phyloP scores from a whole-genome alignment of 495 filamentous ascomycete genomes.

The Alectoria sarmentosa region DNA sequence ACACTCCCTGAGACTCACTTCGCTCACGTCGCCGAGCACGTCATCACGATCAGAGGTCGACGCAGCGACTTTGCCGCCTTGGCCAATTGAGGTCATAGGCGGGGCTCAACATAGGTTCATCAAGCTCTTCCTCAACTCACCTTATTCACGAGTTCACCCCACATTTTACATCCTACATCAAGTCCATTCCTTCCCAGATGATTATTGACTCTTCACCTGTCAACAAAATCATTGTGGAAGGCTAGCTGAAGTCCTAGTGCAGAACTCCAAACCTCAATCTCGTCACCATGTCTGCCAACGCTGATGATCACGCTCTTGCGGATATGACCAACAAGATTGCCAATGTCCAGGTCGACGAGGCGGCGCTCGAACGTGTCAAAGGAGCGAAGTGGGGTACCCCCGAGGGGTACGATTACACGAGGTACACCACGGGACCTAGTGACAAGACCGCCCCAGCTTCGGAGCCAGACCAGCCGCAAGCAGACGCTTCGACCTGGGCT shows the following conservation, averaged over 20 bases:
- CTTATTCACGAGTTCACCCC: too few relatives aligned
- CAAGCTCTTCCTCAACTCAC: background rate
- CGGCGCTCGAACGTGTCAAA: conserved; percentile 31
- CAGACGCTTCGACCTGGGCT: conserved; percentile 39
- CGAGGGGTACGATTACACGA: conserved; percentile 47
- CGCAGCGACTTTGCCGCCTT: background rate
- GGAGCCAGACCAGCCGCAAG: conserved; percentile 3
- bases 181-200: background rate
- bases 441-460: background rate
- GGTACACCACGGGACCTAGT: conserved; percentile 30
- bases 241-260: background rate
- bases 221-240: background rate
- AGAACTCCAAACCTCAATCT: background rate
- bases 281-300: conserved; percentile 14
- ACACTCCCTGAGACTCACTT: background rate
- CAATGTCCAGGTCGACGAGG: conserved; percentile 30
- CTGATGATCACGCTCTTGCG: conserved; percentile 28
- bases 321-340: conserved; percentile 34
- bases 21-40: background rate
- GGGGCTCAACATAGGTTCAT: background rate
- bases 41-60: background rate
- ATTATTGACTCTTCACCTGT: background rate
- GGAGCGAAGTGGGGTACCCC: conserved; percentile 48
- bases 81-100: background rate
- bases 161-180: background rate